Conservation (phyloP, 2,329 filamentous ascomycete genomes). For the Xylaria sp. region DNA sequence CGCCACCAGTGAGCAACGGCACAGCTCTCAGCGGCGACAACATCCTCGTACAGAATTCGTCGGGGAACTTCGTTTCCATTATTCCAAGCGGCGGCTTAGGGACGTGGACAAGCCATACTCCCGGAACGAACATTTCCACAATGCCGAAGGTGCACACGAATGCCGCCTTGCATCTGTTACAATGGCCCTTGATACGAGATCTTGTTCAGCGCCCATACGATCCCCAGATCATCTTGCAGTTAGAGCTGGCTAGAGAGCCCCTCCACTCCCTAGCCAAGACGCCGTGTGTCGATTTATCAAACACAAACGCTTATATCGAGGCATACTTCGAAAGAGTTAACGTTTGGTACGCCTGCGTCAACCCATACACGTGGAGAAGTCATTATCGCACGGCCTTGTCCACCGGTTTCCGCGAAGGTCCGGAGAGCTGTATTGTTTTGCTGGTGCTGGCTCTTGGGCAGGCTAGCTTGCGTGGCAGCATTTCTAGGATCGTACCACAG, state of each 20-base stretch:
- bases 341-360: constrained; percentile 87
- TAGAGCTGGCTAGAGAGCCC: constrained; percentile 84
- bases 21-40: constrained; percentile 70
- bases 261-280: constrained; percentile 73
- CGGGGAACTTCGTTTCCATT: constrained; percentile 62
- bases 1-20: constrained; percentile 72
- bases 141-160: constrained; percentile 90
- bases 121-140: constrained; percentile 76
- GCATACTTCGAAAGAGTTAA: constrained; percentile 86
- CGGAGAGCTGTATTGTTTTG: constrained; percentile 84
- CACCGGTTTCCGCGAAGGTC: constrained; percentile 79
- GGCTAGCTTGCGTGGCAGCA: constrained; percentile 79
- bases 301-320: constrained; percentile 78
- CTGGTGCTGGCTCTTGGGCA: constrained; percentile 82
- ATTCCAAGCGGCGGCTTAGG: constrained; percentile 74
- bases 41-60: constrained; percentile 58
- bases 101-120: constrained; percentile 71
- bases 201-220: constrained; percentile 82
- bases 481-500: constrained; percentile 74
- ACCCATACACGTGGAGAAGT: constrained; percentile 81
- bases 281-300: constrained; percentile 76
- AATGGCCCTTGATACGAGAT: constrained; percentile 84
- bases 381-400: constrained; percentile 81
- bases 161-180: constrained; percentile 79
- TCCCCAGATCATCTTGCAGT: constrained; percentile 81